Evolutionary conservation across 257 asterid genomes (phyloP), one percentile per base, ranked within the genome.

Genomic region (Gentiana macrophylla): DNA sequence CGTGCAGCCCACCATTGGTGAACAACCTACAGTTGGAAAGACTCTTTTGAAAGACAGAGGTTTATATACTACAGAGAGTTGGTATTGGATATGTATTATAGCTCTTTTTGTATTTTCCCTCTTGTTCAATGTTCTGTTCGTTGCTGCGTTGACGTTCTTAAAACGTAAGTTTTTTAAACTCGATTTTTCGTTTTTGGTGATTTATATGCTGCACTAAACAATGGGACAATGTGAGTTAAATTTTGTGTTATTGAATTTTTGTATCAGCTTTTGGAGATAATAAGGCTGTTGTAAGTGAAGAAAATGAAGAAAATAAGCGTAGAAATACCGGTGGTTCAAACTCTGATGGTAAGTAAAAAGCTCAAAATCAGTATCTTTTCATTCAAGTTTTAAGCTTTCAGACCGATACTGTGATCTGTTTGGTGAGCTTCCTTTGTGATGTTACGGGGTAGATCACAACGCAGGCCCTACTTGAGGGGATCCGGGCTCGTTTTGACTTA

Each of bases 41-140:
- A 71, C 84, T 3, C 82, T 89, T 74, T 86, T 89, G 1, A 69
- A 61, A 15, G 82, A 70, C 49, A 79, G 97, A 69, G 95, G 95
- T 6, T 57, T 89, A 59, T 81, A 64, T 55, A 73, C 79, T 1
- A 70, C 75, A 0, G 94, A 83, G 55, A 4, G 67, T 11, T 74
- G 78, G 90, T 89, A 69, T 70, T 89, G 97, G 97, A 77, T 78
- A 24, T 68, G 89, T 67, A 63, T 83, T 52, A 52, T 59, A 0
- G 94, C 92, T 47, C 95, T 89, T 52, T 79, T 80, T 43, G 86
- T 63, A 1, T 89, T 74, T 49, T 79, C 94, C 35, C 65, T 86
- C 36, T 80, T 89, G 34, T 86, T 86, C 86, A 89, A 89, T 66
- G 44, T 82, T 56, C 76, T 78, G 32, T 86, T 86, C 53, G 43